phyloP scores from a whole-genome alignment of 2,329 filamentous ascomycete species.

The Nemania sp. region DNA sequence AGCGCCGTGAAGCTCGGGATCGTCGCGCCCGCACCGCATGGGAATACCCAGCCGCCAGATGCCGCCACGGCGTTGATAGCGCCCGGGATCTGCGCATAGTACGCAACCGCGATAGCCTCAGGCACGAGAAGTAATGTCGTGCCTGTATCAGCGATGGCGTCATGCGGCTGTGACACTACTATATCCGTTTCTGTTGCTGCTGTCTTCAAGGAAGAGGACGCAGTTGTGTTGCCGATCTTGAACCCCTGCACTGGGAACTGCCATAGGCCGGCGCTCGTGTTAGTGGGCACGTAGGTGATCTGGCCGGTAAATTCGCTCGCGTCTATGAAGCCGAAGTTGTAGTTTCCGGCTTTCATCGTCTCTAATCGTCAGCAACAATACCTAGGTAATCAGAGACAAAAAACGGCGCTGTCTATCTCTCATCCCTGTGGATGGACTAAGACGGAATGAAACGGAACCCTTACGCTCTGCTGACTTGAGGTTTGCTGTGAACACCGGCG shows the following conservation, averaged over 20 bases:
- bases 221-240: conserved; percentile 47
- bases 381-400: too few species aligned
- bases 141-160: conserved; percentile 63
- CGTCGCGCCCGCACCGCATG: conserved; percentile 50
- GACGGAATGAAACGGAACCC: not conserved
- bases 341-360: conserved; percentile 42
- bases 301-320: conserved; percentile 57
- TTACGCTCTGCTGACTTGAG: conserved; percentile 43
- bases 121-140: conserved; percentile 65
- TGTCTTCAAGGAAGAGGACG: too few species aligned
- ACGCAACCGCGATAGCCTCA: conserved; percentile 52
- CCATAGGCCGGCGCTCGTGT: conserved; percentile 64
- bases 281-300: conserved; percentile 60
- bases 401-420: not conserved
- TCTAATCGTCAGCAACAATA: too few species aligned
- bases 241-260: conserved; percentile 61
- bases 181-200: too few species aligned
- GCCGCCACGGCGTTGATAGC: conserved; percentile 47
- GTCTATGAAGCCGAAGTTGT: conserved; percentile 55
- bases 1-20: conserved; percentile 46
- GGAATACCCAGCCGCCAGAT: conserved; percentile 60
- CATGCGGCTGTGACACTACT: conserved; percentile 31
- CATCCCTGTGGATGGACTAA: not conserved
- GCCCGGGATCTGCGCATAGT: conserved; percentile 60
- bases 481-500: conserved; percentile 59